phyloP scores from a whole-genome alignment of 2,329 filamentous ascomycete genomes.

The Alternaria sp. region DNA sequence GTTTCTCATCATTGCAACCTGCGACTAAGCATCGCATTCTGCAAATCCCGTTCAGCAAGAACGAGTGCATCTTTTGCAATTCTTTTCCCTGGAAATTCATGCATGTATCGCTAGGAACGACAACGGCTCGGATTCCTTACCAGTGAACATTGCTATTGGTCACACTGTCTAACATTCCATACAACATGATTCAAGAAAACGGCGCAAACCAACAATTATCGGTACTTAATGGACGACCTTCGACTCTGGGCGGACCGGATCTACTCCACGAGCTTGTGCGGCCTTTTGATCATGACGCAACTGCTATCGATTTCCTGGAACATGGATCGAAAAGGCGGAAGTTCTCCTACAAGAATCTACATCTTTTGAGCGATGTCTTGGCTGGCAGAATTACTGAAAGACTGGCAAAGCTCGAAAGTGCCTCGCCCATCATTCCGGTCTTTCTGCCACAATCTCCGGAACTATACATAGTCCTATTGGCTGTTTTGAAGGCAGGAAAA shows the following conservation, averaged over 20 bases:
- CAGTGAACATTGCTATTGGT: conserved; percentile 6
- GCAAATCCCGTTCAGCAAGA: conserved; percentile 3
- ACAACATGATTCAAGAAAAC: conserved; percentile 38
- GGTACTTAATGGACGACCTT: conserved; percentile 65
- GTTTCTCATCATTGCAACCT: conserved; percentile 47
- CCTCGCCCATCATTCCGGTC: conserved; percentile 70
- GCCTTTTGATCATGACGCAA: conserved; percentile 42
- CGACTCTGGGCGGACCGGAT: conserved; percentile 61
- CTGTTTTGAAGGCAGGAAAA: conserved; percentile 79
- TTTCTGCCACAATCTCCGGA: conserved; percentile 78
- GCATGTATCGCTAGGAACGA: conserved; percentile 1
- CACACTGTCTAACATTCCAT: conserved; percentile 18
- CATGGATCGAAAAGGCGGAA: conserved; percentile 56
- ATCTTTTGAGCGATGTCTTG: conserved; percentile 65
- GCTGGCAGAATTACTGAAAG: conserved; percentile 53
- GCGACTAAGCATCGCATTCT: conserved; percentile 9
- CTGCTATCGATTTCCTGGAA: conserved; percentile 71
- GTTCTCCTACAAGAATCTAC: conserved; percentile 70
- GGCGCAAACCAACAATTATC: conserved; percentile 30
- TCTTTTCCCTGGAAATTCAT: not conserved
- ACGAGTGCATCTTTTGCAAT: conserved; percentile 3
- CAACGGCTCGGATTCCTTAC: not conserved
- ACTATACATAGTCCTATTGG: conserved; percentile 80
- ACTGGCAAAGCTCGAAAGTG: conserved; percentile 41
- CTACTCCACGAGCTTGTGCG: conserved; percentile 71